These are phyloP conservation scores for Pseudogymnoascus sp. DNA, from an alignment of 2,329 filamentous ascomycete genomes.

Conservation along the genomic window DNA sequence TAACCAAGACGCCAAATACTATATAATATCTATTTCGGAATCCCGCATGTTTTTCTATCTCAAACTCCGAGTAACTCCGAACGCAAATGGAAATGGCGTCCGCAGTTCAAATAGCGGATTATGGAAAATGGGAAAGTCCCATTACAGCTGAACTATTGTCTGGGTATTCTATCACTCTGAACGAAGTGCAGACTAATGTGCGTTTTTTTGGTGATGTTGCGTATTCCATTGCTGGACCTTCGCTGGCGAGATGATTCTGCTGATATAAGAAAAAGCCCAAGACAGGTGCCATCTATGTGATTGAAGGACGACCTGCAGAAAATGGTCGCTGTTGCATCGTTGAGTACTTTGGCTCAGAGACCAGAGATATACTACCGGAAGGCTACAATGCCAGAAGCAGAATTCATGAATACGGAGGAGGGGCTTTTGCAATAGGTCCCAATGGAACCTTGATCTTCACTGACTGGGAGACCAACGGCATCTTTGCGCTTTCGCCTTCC, in stretches of 20 bases:
- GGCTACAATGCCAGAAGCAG: constrained; percentile 39
- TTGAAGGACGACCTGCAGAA: constrained; percentile 31
- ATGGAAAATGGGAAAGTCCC: constrained; percentile 36
- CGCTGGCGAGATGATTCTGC: background rate
- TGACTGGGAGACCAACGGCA: constrained; percentile 37
- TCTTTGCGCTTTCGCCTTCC: constrained; percentile 39
- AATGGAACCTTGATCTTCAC: constrained; percentile 42
- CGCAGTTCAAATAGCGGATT: constrained; percentile 24
- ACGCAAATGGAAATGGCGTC: constrained; percentile 13
- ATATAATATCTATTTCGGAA: background rate
- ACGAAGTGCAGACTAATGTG: constrained; percentile 25
- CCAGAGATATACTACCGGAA: constrained; percentile 38
- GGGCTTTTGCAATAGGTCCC: constrained; percentile 36
- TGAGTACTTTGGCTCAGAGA: constrained; percentile 33
- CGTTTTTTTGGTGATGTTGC: constrained; percentile 25
- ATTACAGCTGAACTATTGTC: constrained; percentile 34
- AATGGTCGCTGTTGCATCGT: constrained; percentile 42
- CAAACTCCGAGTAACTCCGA: background rate
- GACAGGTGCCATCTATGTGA: constrained; percentile 31
- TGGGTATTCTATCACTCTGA: constrained; percentile 30
- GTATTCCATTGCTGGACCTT: background rate
- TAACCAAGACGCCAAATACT: background rate
- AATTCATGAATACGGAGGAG: constrained; percentile 50
- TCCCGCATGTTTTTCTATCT: background rate
- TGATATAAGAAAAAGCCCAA: constrained; percentile 18